Evolutionary conservation across 495 filamentous ascomycete species (phyloP), one percentile per base, ranked within the genome.

Genomic region (Hypoxylon trugodes): DNA sequence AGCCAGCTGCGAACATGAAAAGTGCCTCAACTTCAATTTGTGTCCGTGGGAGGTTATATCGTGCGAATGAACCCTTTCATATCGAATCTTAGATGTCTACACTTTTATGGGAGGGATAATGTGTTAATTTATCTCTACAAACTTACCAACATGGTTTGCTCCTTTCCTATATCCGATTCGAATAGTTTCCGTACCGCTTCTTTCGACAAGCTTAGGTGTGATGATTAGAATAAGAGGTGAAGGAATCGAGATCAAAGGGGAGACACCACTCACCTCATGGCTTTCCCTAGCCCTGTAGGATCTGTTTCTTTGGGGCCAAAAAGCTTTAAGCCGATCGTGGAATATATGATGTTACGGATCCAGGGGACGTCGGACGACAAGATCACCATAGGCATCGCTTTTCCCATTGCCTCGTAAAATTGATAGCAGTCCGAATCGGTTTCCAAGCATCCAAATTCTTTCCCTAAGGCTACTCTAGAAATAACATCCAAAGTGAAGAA

Each of bases 401-500:
- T 76, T 42, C 85, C 79, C 61, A 86, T 81, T 1, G 76, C 74
- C 38, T 81, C 72, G 37, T 86, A 81, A 6, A 89, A 77, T 19
- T 81, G 78, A 32, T 80, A 77, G 25, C 84, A 76, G 65, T 91
- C 88, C 4, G 76, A 71, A 22, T 85, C 86, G 48, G 76, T 77
- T 36, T 82, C 76, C 2, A 90, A 74, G 64, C 84, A 89, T 10
- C 88, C 87, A 16, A 90, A 79, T 0, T 86, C 79, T 26, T 80
- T 73, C 9, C 87, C 86, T 66, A 87, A 87, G 6, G 82, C 85
- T 28, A 90, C 75, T 60, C 89, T 83, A 8, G 82, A 83, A 52
- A 91, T 86, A 1, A 86, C 79, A 61, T 91, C 89, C 61, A 89
- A 83, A 4, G 85, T 83, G 67, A 85, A 82, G 49, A 68, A 75